A percentile compares a stretch with the other conserved stretches of the same genome.
phyloP scores from a whole-genome alignment of 805 yeast genomes.

The Clavispora santaluciae region DNA sequence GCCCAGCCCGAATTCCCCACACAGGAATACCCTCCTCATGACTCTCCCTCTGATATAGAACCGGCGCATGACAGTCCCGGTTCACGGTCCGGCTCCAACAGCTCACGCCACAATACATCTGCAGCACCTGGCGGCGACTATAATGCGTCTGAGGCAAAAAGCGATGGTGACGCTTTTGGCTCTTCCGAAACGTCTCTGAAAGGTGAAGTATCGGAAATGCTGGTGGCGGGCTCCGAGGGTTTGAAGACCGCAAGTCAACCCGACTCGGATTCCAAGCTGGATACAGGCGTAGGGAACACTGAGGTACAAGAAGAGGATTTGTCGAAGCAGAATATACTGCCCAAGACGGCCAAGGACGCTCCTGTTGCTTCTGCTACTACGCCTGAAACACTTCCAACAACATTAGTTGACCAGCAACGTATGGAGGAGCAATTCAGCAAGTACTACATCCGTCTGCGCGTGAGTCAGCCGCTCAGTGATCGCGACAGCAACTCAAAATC shows the following conservation, averaged over 20 bases:
- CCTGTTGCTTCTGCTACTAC: not conserved
- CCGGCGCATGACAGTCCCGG: constrained; percentile 4
- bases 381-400: not conserved
- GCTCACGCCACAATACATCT: not conserved
- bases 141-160: no score
- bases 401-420: constrained; percentile 1
- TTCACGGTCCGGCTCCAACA: not conserved
- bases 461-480: constrained; percentile 62
- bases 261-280: not conserved
- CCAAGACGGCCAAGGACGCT: not conserved
- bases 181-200: not conserved
- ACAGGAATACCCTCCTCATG: not conserved
- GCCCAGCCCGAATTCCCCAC: not conserved
- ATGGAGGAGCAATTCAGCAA: constrained; percentile 14
- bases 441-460: constrained; percentile 25
- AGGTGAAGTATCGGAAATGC: not conserved
- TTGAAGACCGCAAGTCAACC: not conserved
- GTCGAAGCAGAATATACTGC: not conserved
- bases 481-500: constrained; percentile 66
- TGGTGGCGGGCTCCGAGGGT: not conserved
- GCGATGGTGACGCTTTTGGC: no score
- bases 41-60: not conserved
- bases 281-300: not conserved
- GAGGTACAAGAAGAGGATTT: not conserved
- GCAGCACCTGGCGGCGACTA: no score